phyloP scores from a whole-genome alignment of 352 stramenopile genomes.

The Phytophthora hibernalis region DNA sequence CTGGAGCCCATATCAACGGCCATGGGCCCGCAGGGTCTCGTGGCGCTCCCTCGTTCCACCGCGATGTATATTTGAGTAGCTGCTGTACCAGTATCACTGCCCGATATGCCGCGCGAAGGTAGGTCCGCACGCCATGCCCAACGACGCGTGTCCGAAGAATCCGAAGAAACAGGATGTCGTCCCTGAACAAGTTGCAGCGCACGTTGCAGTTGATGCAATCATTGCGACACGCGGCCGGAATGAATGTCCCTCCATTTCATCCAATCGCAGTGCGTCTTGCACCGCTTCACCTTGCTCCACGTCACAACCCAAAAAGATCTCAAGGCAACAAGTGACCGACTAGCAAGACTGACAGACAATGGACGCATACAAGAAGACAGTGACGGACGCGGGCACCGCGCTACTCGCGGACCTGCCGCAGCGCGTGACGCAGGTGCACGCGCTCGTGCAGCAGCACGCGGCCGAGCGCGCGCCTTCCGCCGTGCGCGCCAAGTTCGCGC shows the following conservation, averaged over 20 bases:
- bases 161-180: too few species aligned
- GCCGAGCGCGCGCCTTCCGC: slow-evolving; percentile 48
- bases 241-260: background rate
- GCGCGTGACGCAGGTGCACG: slow-evolving; percentile 51
- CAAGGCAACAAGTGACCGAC: slow-evolving; percentile 13
- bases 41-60: slow-evolving; percentile 72
- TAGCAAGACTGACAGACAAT: slow-evolving; percentile 27
- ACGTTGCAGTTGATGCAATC: background rate
- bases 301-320: slow-evolving; percentile 48
- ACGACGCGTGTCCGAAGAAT: slow-evolving; percentile 61
- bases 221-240: background rate
- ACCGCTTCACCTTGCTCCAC: background rate
- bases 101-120: slow-evolving; percentile 67
- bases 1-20: slow-evolving; percentile 41
- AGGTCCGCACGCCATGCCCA: slow-evolving; percentile 61
- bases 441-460: slow-evolving; percentile 57
- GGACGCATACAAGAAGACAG: slow-evolving; percentile 57
- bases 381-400: slow-evolving; percentile 47
- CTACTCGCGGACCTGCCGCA: slow-evolving; percentile 60
- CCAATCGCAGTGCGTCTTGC: background rate
- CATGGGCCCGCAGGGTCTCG: slow-evolving; percentile 34
- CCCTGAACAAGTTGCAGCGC: too few species aligned
- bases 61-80: slow-evolving; percentile 82
- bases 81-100: slow-evolving; percentile 76
- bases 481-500: slow-evolving; percentile 46